A percentile compares a stretch with the other conserved stretches of the same genome.
phyloP scores from a whole-genome alignment of 2,329 filamentous ascomycete species.

The Xylariaceae sp. region DNA sequence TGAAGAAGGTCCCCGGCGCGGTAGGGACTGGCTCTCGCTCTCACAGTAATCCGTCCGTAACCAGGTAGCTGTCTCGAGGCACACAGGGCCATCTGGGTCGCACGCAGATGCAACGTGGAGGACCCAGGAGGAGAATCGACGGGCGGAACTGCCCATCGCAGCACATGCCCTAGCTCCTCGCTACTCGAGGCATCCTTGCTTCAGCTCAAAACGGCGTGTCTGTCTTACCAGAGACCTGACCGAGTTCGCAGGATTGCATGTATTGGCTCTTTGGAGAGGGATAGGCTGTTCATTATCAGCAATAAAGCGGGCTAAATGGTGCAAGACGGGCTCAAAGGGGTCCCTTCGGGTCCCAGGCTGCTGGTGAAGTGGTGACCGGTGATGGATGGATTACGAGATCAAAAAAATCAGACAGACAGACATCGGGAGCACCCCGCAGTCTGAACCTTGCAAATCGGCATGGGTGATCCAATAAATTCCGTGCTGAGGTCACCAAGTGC shows the following conservation, averaged over 20 bases:
- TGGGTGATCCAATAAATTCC: neutral
- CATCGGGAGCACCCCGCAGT: neutral
- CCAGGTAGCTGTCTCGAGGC: neutral
- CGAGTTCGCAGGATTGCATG: neutral
- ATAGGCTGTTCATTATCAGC: neutral
- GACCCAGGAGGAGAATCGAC: neutral
- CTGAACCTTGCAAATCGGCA: neutral
- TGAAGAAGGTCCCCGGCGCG: neutral
- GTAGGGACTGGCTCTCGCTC: neutral
- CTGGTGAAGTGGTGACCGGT: neutral
- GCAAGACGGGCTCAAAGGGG: too few species aligned
- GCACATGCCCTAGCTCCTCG: neutral
- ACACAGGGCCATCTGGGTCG: neutral
- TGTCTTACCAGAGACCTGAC: neutral
- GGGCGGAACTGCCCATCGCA: neutral
- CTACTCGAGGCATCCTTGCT: neutral
- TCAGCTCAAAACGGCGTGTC: neutral
- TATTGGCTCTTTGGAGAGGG: neutral
- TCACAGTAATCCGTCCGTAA: neutral
- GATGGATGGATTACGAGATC: neutral
- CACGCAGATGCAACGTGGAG: neutral
- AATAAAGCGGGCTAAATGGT: too few species aligned
- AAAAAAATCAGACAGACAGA: neutral
- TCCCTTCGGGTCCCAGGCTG: too few species aligned
- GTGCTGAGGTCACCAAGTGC: neutral